phyloP scores from a whole-genome alignment of 306 rosid genomes.

The Sindora glabra region DNA sequence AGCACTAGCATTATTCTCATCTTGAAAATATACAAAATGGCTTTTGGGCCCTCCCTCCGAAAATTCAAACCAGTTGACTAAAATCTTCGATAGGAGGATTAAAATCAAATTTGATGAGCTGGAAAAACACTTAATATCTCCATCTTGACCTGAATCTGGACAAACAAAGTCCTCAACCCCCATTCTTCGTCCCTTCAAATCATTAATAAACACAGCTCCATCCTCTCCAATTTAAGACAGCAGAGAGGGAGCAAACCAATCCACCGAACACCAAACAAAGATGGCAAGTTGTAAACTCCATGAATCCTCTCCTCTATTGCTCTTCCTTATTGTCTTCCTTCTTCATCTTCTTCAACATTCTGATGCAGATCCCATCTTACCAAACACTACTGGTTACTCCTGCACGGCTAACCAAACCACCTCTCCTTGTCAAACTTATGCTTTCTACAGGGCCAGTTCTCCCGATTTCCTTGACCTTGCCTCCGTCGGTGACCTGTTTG shows the following conservation, averaged over 20 bases:
- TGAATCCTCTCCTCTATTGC: neutral
- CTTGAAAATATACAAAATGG: no score
- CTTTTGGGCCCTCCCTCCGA: neutral
- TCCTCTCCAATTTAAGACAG: neutral
- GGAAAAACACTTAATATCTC: neutral
- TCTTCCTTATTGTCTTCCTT: conserved; percentile 9
- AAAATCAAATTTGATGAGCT: neutral
- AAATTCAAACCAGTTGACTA: neutral
- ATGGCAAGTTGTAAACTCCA: conserved; percentile 3
- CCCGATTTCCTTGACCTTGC: conserved; percentile 68
- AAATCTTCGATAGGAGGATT: neutral
- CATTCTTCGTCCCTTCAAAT: neutral
- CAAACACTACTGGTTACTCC: conserved; percentile 43
- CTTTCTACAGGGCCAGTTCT: conserved; percentile 43
- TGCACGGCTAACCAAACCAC: conserved; percentile 34
- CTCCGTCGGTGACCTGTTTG: conserved; percentile 75
- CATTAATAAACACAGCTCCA: neutral
- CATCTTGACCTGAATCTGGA: neutral
- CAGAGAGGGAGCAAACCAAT: no score
- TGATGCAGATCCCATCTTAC: conserved; percentile 25
- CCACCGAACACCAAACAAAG: neutral
- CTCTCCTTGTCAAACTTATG: conserved; percentile 60
- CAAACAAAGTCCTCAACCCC: neutral
- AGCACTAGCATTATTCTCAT: no score
- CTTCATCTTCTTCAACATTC: conserved; percentile 12